Percentiles rank a stretch among this genome's conserved stretches.
These are phyloP conservation scores for Carpinus viminea DNA, from an alignment of 306 rosid genomes.

Conservation along the genomic window DNA sequence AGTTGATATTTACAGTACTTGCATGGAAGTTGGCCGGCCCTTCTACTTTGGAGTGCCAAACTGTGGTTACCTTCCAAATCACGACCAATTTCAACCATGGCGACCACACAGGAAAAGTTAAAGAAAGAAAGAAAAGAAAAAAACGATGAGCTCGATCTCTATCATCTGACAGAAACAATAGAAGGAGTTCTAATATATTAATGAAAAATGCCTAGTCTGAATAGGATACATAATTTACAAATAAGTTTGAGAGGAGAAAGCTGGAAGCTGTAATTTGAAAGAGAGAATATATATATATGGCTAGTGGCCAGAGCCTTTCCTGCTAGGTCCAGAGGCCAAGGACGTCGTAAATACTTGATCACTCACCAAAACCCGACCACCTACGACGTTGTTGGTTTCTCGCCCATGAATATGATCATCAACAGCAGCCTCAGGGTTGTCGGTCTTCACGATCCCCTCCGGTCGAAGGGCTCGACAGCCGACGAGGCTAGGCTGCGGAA, in stretches of 20 bases:
- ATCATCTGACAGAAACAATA: background rate
- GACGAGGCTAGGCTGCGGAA: conserved; percentile 30
- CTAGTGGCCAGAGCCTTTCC: conserved; percentile 83
- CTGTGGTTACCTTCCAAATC: background rate
- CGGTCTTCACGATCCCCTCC: background rate
- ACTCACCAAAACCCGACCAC: conserved; percentile 30
- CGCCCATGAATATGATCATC: background rate
- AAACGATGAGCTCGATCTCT: background rate
- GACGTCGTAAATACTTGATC: conserved; percentile 32
- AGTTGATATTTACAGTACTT: background rate
- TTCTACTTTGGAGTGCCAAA: background rate
- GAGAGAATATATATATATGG: background rate
- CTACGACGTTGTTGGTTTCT: background rate
- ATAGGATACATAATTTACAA: background rate
- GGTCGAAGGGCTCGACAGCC: conserved; percentile 44
- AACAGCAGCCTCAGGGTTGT: conserved; percentile 12
- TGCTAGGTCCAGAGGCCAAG: conserved; percentile 82
- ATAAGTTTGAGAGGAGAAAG: background rate
- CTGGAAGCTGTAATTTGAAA: background rate
- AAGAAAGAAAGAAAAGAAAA: background rate
- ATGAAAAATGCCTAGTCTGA: background rate
- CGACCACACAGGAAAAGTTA: background rate
- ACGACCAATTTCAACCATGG: background rate
- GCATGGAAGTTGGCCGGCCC: background rate
- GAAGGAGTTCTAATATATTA: background rate